Evolutionary conservation across 345 rosid genomes (phyloP).

Genomic region (Clausena lansium): DNA sequence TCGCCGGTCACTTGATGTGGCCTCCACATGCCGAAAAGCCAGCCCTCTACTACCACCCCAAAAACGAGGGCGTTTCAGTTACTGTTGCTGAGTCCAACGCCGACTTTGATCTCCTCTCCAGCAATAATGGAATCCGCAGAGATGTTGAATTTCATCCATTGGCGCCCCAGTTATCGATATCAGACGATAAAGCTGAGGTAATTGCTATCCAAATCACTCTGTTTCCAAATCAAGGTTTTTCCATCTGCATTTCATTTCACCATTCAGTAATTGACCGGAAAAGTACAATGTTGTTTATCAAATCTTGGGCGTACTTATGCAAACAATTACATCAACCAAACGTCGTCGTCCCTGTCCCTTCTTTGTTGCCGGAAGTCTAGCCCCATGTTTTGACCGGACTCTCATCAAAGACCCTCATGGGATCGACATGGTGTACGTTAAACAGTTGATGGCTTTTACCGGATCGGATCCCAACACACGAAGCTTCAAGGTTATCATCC

Average conservation of each 20-base stretch:
- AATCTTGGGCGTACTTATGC: conserved; percentile 40
- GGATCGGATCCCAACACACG: conserved; percentile 4
- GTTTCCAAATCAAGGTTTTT: conserved; percentile 35
- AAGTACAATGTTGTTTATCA: conserved; percentile 31
- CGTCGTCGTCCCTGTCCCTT: no score
- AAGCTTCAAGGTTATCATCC: conserved; percentile 10
- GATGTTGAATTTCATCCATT: conserved; percentile 32
- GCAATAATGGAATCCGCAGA: no score
- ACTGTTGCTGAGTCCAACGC: conserved; percentile 35
- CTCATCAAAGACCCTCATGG: conserved; percentile 24
- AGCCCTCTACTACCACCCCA: conserved; percentile 15
- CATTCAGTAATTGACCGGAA: conserved; percentile 41
- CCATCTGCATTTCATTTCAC: conserved; percentile 35
- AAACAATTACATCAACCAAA: neutral
- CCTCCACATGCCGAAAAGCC: conserved; percentile 20
- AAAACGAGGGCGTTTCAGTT: conserved; percentile 28
- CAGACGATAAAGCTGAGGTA: conserved; percentile 14
- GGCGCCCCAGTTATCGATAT: conserved; percentile 27
- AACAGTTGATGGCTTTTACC: neutral
- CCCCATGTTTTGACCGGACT: conserved; percentile 26
- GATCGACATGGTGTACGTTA: conserved; percentile 15
- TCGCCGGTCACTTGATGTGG: conserved; percentile 33
- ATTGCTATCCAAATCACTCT: conserved; percentile 30
- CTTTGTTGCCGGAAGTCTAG: conserved; percentile 20
- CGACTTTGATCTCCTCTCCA: conserved; percentile 20